Evolutionary conservation across 441 rosid genomes (phyloP).

Genomic region (Gossypium trilobum): DNA sequence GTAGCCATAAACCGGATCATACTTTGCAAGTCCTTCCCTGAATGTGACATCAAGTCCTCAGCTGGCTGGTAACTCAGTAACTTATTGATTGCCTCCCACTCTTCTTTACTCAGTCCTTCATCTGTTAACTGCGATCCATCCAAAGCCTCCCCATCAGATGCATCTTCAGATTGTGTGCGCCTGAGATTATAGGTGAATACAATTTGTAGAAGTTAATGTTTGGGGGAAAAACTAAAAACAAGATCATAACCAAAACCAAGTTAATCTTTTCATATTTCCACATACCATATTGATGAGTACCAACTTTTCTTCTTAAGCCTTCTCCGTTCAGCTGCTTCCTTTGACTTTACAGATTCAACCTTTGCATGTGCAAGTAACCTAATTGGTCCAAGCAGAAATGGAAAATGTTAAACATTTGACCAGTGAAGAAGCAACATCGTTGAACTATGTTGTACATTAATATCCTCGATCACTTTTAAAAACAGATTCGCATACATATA

Average conservation of each 20-base stretch:
- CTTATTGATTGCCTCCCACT: conserved; percentile 89
- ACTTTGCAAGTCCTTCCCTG: conserved; percentile 78
- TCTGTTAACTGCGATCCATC: conserved; percentile 43
- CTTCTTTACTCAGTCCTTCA: conserved; percentile 82
- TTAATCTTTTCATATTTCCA: conserved; percentile 15
- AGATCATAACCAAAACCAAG: background rate
- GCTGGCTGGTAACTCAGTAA: conserved; percentile 84
- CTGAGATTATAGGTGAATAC: conserved; percentile 30
- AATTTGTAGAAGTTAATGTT: conserved; percentile 6
- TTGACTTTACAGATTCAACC: conserved; percentile 77
- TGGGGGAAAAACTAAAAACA: background rate
- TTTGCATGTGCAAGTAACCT: conserved; percentile 99
- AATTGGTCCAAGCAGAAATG: conserved; percentile 18
- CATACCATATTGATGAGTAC: conserved; percentile 81
- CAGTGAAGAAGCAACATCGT: background rate
- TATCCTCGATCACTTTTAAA: background rate
- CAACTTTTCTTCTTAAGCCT: conserved; percentile 67
- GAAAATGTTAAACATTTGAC: conserved; percentile 7
- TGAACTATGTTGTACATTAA: background rate
- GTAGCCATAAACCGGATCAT: conserved; percentile 70
- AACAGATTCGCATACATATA: background rate
- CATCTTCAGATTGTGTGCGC: conserved; percentile 53
- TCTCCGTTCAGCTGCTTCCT: conserved; percentile 90
- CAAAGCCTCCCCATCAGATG: conserved; percentile 33
- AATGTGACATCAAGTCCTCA: conserved; percentile 50